Evolutionary conservation across 805 yeast species (phyloP), one percentile per base, ranked within the genome.

Genomic region (Saccharomycopsis babjevae): DNA sequence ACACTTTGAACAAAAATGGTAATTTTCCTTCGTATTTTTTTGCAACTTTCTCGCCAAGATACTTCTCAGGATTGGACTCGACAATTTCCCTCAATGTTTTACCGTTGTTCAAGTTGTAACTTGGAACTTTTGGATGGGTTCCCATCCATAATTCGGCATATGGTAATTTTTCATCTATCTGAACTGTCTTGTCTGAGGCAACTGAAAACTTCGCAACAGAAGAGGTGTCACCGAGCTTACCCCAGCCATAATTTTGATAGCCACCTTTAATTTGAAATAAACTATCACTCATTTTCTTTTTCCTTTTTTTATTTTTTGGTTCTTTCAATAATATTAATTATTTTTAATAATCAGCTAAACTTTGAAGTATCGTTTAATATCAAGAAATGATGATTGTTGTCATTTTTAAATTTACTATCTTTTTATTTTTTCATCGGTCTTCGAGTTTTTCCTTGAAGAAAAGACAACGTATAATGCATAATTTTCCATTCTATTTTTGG

Each of bases 101-200:
- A 38, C 85, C 85, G 20, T 77, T 73, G 32, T 75, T 80, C 30
- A 80, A 79, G 57, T 82, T 80, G 56, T 74, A 74, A 20, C 97
- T 86, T 34, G 98, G 97, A 13, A 88, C 91, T 55, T 88, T 88
- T 59, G 96, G 93, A 72, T 94, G 99, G 30, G 98, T 91, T 46
- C 99, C 99, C 99, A 94, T 94, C 99, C 99, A 94, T 67, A 94
- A 78, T 73, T 94, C 99, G 18, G 99, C 99, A 70, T 94, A 94
- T 11, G 99, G 98, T 69, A 84, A 83, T 43, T 78, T 59, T 68
- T 86, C 92, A 66, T 88, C 89, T 60, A 91, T 80, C 20, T 69
- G 70, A 59, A 89, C 77, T 13, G 67, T 54, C 1, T 89, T 81
- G 73, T 88, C 85, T 54, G 96, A 83, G 57, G 78, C 77, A 43